Evolutionary conservation across 495 filamentous ascomycete genomes (phyloP).

Genomic region (Tuber calosporum): DNA sequence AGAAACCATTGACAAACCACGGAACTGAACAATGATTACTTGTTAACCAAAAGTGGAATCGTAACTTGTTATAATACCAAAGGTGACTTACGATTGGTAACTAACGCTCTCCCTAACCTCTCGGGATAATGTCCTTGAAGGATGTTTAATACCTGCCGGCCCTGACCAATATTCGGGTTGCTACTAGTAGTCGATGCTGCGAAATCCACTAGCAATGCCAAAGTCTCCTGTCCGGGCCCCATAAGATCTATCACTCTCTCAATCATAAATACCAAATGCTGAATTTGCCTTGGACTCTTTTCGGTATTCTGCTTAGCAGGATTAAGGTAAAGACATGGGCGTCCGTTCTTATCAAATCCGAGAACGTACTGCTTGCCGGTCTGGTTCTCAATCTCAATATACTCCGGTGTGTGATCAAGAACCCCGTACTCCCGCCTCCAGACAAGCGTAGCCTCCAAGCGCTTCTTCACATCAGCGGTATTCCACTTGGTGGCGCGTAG

Average conservation of each 20-base stretch:
- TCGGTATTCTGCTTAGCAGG: constrained; percentile 89
- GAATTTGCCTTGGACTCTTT: constrained; percentile 76
- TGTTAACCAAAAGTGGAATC: background rate
- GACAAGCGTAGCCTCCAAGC: constrained; percentile 67
- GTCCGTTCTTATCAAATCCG: constrained; percentile 74
- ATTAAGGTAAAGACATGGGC: constrained; percentile 82
- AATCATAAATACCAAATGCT: constrained; percentile 92
- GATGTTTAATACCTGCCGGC: constrained; percentile 72
- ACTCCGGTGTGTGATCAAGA: constrained; percentile 61
- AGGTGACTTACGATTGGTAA: constrained; percentile 65
- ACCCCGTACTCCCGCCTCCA: constrained; percentile 88
- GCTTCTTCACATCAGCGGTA: constrained; percentile 62
- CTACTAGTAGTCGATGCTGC: constrained; percentile 69
- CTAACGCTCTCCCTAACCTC: constrained; percentile 76
- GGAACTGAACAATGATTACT: constrained; percentile 54
- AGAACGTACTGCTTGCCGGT: constrained; percentile 89
- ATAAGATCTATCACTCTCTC: constrained; percentile 84
- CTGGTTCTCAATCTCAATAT: constrained; percentile 84
- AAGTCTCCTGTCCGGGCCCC: constrained; percentile 73
- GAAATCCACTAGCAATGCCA: constrained; percentile 83
- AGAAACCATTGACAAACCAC: constrained; percentile 80
- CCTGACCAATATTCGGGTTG: constrained; percentile 65
- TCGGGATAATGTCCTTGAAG: constrained; percentile 94
- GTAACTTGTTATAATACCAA: constrained; percentile 10
- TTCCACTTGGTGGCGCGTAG: constrained; percentile 91